These are phyloP conservation scores for Mychonastes homosphaera DNA, from an alignment of 139 green algal genomes.

Conservation along the genomic window DNA sequence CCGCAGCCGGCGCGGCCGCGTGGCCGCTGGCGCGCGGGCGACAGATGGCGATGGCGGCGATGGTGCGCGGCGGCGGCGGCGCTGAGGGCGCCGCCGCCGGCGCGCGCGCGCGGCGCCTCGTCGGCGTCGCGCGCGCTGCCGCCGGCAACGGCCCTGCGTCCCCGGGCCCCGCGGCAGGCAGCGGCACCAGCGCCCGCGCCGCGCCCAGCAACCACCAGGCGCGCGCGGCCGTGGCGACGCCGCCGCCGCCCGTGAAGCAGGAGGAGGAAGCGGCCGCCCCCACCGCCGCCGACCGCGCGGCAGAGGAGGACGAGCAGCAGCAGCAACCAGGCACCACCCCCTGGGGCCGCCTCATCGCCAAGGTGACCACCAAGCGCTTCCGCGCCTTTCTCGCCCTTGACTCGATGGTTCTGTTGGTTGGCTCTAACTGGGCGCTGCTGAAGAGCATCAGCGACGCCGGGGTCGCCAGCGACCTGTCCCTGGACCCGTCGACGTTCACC, in stretches of 20 bases:
- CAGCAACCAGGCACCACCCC: neutral
- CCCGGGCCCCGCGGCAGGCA: constrained; percentile 83
- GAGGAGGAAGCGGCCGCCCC: neutral
- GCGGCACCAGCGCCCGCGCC: constrained; percentile 85
- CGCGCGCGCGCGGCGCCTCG: too few species aligned
- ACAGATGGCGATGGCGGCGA: too few species aligned
- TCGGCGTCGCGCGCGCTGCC: too few species aligned
- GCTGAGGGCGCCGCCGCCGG: too few species aligned
- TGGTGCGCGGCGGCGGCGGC: too few species aligned
- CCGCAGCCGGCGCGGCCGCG: too few species aligned
- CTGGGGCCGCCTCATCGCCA: neutral
- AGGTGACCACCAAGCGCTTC: neutral
- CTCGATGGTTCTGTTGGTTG: constrained; percentile 26
- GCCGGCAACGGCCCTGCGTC: too few species aligned
- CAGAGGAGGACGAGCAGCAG: constrained; percentile 4
- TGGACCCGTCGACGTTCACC: constrained; percentile 18
- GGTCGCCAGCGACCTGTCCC: neutral
- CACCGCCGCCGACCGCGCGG: too few species aligned
- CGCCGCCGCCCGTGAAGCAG: neutral
- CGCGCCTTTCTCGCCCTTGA: constrained; percentile 18
- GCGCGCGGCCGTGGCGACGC: neutral
- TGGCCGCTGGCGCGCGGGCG: too few species aligned
- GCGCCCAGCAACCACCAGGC: constrained; percentile 29
- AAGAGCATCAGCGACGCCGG: neutral
- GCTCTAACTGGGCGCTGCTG: constrained; percentile 10